phyloP scores from a whole-genome alignment of 352 stramenopile genomes.

The Stephanocyclus meneghinianus region DNA sequence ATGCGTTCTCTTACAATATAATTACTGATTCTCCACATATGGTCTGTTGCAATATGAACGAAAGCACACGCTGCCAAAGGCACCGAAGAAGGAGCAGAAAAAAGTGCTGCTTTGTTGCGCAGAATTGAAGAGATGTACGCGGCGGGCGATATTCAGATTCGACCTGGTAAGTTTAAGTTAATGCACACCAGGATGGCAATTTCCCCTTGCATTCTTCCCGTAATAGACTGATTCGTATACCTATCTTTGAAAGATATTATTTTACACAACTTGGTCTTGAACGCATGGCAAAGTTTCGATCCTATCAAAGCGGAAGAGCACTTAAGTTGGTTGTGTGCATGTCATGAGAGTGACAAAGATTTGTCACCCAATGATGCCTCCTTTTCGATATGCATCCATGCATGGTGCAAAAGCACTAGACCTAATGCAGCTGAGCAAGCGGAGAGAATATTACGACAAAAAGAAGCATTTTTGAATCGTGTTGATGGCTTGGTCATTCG shows the following conservation, averaged over 20 bases:
- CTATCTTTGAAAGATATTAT: conserved; percentile 21
- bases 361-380: conserved; percentile 41
- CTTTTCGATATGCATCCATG: conserved; percentile 43
- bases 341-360: conserved; percentile 16
- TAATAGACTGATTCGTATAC: neutral
- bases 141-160: conserved; percentile 36
- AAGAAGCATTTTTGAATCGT: conserved; percentile 40
- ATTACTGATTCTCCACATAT: conserved; percentile 4
- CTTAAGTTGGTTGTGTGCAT: conserved; percentile 32
- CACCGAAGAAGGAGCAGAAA: conserved; percentile 42
- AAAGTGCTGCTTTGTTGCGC: conserved; percentile 30
- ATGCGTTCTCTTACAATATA: conserved; percentile 1
- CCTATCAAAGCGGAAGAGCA: conserved; percentile 41
- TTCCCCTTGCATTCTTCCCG: neutral
- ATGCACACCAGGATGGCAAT: neutral
- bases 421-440: conserved; percentile 36
- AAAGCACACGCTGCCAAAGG: conserved; percentile 26
- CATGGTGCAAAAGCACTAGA: conserved; percentile 42
- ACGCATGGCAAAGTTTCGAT: conserved; percentile 45
- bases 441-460: conserved; percentile 33
- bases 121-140: conserved; percentile 43
- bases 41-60: neutral
- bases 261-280: conserved; percentile 45
- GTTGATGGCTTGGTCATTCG: conserved; percentile 17
- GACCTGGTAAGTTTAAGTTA: conserved; percentile 25